Evolutionary conservation across 495 filamentous ascomycete genomes (phyloP).

Genomic region (Trichoderma parareesei): DNA sequence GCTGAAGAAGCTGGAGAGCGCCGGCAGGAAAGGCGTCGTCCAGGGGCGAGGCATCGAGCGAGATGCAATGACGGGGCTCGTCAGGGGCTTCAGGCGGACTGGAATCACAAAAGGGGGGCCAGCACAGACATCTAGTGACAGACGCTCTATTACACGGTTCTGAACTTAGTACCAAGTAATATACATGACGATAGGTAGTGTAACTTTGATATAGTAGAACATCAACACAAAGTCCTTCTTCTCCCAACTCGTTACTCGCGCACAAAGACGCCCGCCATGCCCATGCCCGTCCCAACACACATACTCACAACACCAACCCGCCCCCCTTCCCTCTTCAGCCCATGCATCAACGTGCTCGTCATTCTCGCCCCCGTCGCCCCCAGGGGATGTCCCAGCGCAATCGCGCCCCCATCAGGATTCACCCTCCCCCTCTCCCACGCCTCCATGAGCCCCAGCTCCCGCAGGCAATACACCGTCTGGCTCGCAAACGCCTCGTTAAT

Average conservation of each 20-base stretch:
- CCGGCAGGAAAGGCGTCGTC: slow-evolving; percentile 25
- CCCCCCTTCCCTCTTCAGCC: slow-evolving; percentile 47
- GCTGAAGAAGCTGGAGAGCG: slow-evolving; percentile 18
- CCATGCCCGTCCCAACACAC: slow-evolving; percentile 92
- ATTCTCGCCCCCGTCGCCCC: slow-evolving; percentile 83
- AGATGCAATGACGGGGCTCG: slow-evolving; percentile 25
- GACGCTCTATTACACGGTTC: too few relatives aligned
- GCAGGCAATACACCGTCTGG: slow-evolving; percentile 73
- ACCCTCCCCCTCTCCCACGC: slow-evolving; percentile 55
- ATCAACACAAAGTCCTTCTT: too few relatives aligned
- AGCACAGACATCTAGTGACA: too few relatives aligned
- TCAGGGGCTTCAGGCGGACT: slow-evolving; percentile 26
- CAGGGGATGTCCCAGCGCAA: slow-evolving; percentile 89
- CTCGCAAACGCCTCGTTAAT: slow-evolving; percentile 94
- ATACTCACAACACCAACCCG: slow-evolving; percentile 71
- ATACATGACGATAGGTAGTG: too few relatives aligned
- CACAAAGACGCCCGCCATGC: slow-evolving; percentile 80
- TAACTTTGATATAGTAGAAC: too few relatives aligned
- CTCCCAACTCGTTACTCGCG: slow-evolving; percentile 49
- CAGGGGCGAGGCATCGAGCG: slow-evolving; percentile 27
- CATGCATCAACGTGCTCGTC: slow-evolving; percentile 65
- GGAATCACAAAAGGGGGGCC: background rate
- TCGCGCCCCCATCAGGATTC: slow-evolving; percentile 89
- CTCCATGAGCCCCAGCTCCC: slow-evolving; percentile 60
- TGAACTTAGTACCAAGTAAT: too few relatives aligned